Conservation (phyloP, 805 yeast species). For the Starmerella khaoyaiensis region DNA sequence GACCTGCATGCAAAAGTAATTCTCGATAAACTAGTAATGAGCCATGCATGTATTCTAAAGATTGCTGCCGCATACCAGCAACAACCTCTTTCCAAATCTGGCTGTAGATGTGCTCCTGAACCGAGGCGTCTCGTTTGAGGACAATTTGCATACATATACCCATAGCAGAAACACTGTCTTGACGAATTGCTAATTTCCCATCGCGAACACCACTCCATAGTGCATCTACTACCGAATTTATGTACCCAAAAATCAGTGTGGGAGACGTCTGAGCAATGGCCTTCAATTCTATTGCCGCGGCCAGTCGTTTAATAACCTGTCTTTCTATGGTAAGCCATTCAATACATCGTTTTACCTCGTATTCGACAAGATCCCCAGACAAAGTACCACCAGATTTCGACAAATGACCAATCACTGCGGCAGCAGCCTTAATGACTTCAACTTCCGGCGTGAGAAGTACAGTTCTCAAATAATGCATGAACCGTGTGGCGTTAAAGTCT, state of each 20-base stretch:
- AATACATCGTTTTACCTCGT: constrained; percentile 74
- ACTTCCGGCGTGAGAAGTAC: constrained; percentile 71
- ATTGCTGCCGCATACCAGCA: constrained; percentile 37
- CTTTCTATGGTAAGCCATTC: constrained; percentile 88
- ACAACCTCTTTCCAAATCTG: constrained; percentile 57
- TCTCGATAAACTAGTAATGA: constrained; percentile 72
- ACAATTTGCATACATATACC: constrained; percentile 68
- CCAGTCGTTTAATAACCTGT: constrained; percentile 63
- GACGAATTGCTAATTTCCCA: constrained; percentile 55
- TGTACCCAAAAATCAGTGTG: constrained; percentile 62
- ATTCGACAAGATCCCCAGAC: constrained; percentile 86
- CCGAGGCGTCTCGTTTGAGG: constrained; percentile 58
- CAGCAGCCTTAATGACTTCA: constrained; percentile 76
- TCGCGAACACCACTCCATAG: constrained; percentile 85
- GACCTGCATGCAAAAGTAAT: constrained; percentile 56
- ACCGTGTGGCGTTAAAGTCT: constrained; percentile 76
- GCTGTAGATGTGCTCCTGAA: constrained; percentile 64
- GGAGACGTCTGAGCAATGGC: constrained; percentile 83
- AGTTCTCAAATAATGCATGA: constrained; percentile 76
- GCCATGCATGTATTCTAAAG: constrained; percentile 73
- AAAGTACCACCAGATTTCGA: constrained; percentile 74
- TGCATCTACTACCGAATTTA: constrained; percentile 63
- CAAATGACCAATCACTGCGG: constrained; percentile 72
- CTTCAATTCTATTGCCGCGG: constrained; percentile 75
- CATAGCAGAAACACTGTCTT: constrained; percentile 72